phyloP scores from a whole-genome alignment of 805 yeast genomes.

The Barnettozyma pratensis region DNA sequence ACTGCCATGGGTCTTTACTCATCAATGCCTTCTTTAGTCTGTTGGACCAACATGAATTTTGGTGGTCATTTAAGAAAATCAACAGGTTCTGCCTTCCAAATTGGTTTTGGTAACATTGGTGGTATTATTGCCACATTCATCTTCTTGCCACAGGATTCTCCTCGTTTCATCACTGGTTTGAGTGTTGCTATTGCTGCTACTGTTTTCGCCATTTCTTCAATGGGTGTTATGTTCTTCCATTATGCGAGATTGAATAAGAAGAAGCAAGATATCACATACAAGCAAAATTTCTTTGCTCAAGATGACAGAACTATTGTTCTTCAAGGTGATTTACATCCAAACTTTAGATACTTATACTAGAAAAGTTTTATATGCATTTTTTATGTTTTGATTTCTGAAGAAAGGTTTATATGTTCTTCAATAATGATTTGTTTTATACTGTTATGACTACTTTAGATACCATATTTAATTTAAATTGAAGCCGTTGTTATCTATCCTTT shows the following conservation, averaged over 20 bases:
- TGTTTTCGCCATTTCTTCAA: slow-evolving; percentile 34
- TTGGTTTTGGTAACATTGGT: slow-evolving; percentile 36
- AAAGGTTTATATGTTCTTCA: too few species aligned
- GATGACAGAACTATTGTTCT: slow-evolving; percentile 30
- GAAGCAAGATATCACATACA: slow-evolving; percentile 31
- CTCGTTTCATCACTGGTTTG: slow-evolving; percentile 32
- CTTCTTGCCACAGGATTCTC: slow-evolving; percentile 34
- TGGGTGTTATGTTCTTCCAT: slow-evolving; percentile 28
- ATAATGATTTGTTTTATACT: too few species aligned
- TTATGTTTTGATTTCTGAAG: too few species aligned
- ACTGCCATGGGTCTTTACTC: slow-evolving; percentile 34
- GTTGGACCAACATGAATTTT: slow-evolving; percentile 33
- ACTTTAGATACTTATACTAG: slow-evolving; percentile 41
- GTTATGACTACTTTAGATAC: too few species aligned
- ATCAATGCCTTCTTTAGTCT: slow-evolving; percentile 33
- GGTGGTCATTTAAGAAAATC: slow-evolving; percentile 37
- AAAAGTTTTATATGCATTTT: too few species aligned
- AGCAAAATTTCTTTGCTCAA: slow-evolving; percentile 26
- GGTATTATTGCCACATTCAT: slow-evolving; percentile 37
- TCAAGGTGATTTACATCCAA: slow-evolving; percentile 38
- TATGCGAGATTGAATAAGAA: slow-evolving; percentile 29
- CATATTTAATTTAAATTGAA: too few species aligned
- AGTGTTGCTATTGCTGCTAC: slow-evolving; percentile 41
- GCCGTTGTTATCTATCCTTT: too few species aligned
- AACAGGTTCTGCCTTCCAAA: slow-evolving; percentile 33